Conservation (phyloP, 305 asterid species). For the Nicotiana rustica region DNA sequence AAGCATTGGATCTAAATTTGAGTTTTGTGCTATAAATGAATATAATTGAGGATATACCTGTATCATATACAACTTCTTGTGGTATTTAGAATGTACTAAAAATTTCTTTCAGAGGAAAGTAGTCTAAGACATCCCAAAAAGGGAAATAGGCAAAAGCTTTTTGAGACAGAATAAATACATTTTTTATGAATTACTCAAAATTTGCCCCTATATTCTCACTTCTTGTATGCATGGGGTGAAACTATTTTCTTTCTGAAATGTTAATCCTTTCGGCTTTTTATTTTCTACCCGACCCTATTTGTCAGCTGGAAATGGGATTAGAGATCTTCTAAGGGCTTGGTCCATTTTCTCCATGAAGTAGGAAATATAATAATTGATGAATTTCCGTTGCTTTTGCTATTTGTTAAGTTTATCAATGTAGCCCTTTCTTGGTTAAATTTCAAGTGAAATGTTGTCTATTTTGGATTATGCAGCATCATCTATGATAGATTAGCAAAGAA, state of each 20-base stretch:
- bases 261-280: not conserved
- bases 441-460: not conserved
- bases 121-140: not conserved
- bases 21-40: not conserved
- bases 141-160: not conserved
- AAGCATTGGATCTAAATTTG: not conserved
- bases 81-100: not conserved
- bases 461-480: conserved; percentile 65
- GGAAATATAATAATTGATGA: not conserved
- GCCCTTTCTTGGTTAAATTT: conserved; percentile 13
- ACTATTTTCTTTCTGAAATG: not conserved
- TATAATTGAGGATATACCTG: not conserved
- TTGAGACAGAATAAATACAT: not conserved
- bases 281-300: not conserved
- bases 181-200: not conserved
- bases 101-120: not conserved
- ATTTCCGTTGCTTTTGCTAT: conserved; percentile 25
- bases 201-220: not conserved
- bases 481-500: conserved; percentile 79
- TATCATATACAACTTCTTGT: not conserved
- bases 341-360: conserved; percentile 1
- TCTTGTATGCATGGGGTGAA: not conserved
- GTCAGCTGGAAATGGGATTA: not conserved
- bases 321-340: not conserved
- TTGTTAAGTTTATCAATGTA: conserved; percentile 24